Base-by-base conservation (phyloP, 179 eudicot species). In the Silene coronaria region DNA sequence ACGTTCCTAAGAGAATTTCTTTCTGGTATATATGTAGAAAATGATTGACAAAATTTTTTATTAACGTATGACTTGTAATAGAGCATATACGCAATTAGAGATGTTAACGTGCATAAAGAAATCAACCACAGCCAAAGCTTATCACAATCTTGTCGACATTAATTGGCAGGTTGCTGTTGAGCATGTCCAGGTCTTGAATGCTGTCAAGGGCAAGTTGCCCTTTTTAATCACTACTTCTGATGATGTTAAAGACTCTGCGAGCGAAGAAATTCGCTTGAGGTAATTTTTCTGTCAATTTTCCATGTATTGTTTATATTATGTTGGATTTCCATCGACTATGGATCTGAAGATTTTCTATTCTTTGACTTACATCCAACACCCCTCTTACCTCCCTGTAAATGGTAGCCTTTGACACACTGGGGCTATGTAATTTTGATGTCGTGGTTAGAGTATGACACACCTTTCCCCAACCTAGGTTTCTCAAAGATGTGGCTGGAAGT, bases 261-360 rank as follows among this genome's bases (percentile, higher is more conserved):
- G 90, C 85, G 98, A 91, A 80, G 98, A 94, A 78, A 90, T 90
- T 70, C 91, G 96, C 60, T 83, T 94, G 85, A 89, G 98, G 98
- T 94, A 85, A 45, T 34, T 75, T 72, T 34, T 70, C 23, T 4
- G 32, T 78, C 48, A 42, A 12, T 26, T 24, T 23, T 77, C 24
- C 28, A 24, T 73, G 26, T 60, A 32, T 23, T 13, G 11, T 72
- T 26, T 30, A 23, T 71, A 30, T 55, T 7, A 46, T 58, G 32
- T 57, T 58, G 6, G 1, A 72, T 63, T 17, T 4, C 32, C 72
- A 42, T 69, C 58, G 11, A n/a, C 9, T 12, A 45, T 23, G 58
- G 57, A 22, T 26, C 21, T 27, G 45, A 28, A 21, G 10, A 8
- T 21, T 38, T 28, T 9, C 7, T 67, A 67, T 38, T 38, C n/a